Base-by-base conservation (phyloP, 2,329 filamentous ascomycete species). In the Colletotrichum sp. region DNA sequence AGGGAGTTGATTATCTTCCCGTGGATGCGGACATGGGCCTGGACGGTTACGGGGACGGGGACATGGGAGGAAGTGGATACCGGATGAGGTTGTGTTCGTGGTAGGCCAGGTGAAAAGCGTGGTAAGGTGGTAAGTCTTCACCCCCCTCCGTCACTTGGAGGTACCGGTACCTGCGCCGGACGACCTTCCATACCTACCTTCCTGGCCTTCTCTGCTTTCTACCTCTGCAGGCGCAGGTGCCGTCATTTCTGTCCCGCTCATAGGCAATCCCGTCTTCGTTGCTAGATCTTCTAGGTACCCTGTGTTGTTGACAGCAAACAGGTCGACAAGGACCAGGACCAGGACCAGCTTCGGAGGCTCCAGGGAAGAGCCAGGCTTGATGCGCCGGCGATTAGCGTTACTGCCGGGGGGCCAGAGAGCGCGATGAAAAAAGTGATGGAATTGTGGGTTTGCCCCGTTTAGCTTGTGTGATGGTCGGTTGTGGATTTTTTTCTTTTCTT, bases 31-130 rank as follows among this genome's bases (percentile, higher is more conserved):
- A 67, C 69, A 64, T 61, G 63, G 72, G 49, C 59, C 30, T 36
- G 59, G 61, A 64, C 71, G 39, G 39, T n/a, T n/a, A 49, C 39
- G 32, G 71, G 59, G 44, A 30, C 59, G 66, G 66, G 65, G 52
- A 29, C 66, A 27, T 30, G 36, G 65, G 44, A 59, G 57, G 52
- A 64, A 49, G 74, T 76, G 74, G 74, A 74, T 76, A 64, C 74
- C 57, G 29, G 59, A 74, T 36, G 59, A 74, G 59, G 71, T 73
- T 69, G 44, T 59, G 49, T 29, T 69, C 25, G 59, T 59, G 25
- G 30, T 76, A 73, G 69, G 49, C 30, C n/a, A 57, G 55, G 36
- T n/a, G 22, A n/a, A 22, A 34, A 61, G 62, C 39, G 44, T 61
- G 22, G 55, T 44, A n/a, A 71, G 52, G 22, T 49, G 32, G 32